These are phyloP conservation scores for Sporothrix mexicana DNA, from an alignment of 2,329 filamentous ascomycete species.

Conservation along the genomic window DNA sequence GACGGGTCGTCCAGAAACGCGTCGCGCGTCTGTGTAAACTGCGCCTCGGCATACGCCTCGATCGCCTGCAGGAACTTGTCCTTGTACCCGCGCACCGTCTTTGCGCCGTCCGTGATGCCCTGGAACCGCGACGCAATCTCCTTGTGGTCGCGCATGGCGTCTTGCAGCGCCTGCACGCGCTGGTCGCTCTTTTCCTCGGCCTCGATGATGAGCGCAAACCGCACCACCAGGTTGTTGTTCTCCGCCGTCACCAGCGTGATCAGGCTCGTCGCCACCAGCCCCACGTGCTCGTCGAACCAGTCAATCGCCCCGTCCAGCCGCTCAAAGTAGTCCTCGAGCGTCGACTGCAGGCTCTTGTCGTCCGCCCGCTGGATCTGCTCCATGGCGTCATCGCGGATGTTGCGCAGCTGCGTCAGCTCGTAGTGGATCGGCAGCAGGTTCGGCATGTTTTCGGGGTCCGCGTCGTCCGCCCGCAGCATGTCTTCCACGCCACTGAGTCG, in stretches of 20 bases:
- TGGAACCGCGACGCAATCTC: constrained; percentile 93
- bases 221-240: constrained; percentile 87
- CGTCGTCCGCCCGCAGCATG: constrained; percentile 82
- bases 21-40: constrained; percentile 73
- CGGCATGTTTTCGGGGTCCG: constrained; percentile 85
- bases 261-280: constrained; percentile 84
- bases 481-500: constrained; percentile 76
- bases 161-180: constrained; percentile 86
- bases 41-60: constrained; percentile 71
- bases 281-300: constrained; percentile 95
- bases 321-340: constrained; percentile 87
- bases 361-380: constrained; percentile 86
- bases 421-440: constrained; percentile 90
- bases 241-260: constrained; percentile 85
- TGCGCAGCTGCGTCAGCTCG: constrained; percentile 86
- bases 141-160: constrained; percentile 93
- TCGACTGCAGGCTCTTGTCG: constrained; percentile 76
- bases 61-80: constrained; percentile 90
- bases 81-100: constrained; percentile 93
- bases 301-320: constrained; percentile 85
- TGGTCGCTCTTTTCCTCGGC: constrained; percentile 97
- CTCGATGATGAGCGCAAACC: constrained; percentile 89
- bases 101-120: constrained; percentile 91
- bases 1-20: constrained; percentile 84
- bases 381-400: constrained; percentile 95